Percentiles rank a stretch among this genome's conserved stretches.
Evolutionary conservation across 345 rosid genomes (phyloP).

Genomic region (Aquilaria yunnanensis): DNA sequence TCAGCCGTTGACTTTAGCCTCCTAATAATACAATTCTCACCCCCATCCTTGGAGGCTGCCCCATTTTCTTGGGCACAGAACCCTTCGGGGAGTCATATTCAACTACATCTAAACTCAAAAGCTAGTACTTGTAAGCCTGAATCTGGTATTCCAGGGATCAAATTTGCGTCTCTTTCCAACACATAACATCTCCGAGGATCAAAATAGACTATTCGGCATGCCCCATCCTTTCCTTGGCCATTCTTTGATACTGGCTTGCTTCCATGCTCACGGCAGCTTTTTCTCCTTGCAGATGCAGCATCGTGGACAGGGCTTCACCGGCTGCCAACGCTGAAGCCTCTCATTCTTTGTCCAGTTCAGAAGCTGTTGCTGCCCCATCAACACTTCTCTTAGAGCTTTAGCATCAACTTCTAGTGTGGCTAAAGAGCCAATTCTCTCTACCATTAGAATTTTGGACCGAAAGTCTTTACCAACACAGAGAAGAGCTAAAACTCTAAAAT

Average conservation of each 20-base stretch:
- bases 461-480: neutral
- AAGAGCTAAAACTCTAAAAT: neutral
- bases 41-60: constrained; percentile 19
- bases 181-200: constrained; percentile 62
- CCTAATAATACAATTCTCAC: constrained; percentile 10
- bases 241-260: constrained; percentile 79
- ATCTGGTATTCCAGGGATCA: constrained; percentile 80
- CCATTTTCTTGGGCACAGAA: constrained; percentile 29
- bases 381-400: constrained; percentile 43
- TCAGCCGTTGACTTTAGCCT: constrained; percentile 39
- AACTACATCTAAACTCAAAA: constrained; percentile 42
- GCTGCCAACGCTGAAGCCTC: constrained; percentile 76
- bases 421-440: constrained; percentile 27
- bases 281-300: constrained; percentile 77
- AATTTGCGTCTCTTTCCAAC: constrained; percentile 81
- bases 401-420: constrained; percentile 34
- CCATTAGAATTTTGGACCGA: constrained; percentile 22
- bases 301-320: constrained; percentile 84
- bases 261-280: constrained; percentile 78
- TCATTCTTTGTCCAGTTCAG: constrained; percentile 86
- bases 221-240: constrained; percentile 75
- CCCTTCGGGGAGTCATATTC: constrained; percentile 45
- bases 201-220: constrained; percentile 78
- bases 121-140: constrained; percentile 64
- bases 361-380: constrained; percentile 71